Base-by-base conservation (phyloP, 2,329 filamentous ascomycete genomes). In the Alternaria consortialis region DNA sequence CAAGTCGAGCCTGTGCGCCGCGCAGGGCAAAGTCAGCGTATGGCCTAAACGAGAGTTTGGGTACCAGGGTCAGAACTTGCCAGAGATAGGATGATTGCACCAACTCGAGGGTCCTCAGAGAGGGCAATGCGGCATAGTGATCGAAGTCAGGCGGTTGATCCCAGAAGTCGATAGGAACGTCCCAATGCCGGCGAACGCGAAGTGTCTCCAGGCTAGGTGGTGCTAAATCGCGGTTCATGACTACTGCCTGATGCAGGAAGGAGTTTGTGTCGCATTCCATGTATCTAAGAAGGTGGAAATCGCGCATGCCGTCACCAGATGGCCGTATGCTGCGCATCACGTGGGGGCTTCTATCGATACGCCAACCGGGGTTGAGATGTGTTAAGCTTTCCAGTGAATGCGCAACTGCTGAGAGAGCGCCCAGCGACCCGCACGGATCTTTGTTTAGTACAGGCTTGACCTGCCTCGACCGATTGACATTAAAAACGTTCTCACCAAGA, bases 401-500 rank as follows among this genome's bases (percentile, higher is more conserved):
- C 5, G 74, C 70, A 6, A 77, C 74, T 7, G 60, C 60, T 3
- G 56, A 50, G 4, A 79, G 57, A 34, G 76, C 75, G 12, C 68
- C 60, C 12, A 77, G 32, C 5, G 75, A 58, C 2, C 53, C 68
- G 8, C 40, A 17, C 1, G 70, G 62, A 4, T 64, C 37, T 12
- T 54, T 65, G 3, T 71, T 65, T 2, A 77, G 55, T 8, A 58
- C 52, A 0, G 73, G 70, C 6, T 62, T 51, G 4, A 62, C 12
- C n/a, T 55, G 34, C 9, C 61, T 53, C 13, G 60, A 58, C 2
- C 58, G 52, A 27, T 65, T 67, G 20, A 67, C 60, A 29, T 77
- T 75, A 62, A 67, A 71, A 1, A 74, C 67, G 25, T 77, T 77
- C 55, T 79, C 77, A 20, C 76, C 76, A 6, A 79, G 64, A 0